Evolutionary conservation across 768 basidiomycete genomes (phyloP).

Genomic region (Trametes cinnabarina): DNA sequence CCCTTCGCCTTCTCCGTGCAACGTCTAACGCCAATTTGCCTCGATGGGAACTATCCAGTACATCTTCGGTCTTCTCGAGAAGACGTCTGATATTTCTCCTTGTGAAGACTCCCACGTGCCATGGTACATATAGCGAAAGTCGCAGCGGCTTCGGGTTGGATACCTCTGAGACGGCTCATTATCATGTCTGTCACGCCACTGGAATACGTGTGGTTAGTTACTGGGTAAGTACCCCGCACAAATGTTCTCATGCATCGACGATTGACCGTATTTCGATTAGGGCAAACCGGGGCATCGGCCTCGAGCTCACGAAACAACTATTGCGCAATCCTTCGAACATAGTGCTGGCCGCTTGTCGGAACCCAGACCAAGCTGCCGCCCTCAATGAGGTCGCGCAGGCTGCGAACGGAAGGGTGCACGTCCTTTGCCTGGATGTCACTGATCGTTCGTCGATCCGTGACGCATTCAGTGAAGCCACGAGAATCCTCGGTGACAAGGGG

Average conservation of each 20-base stretch:
- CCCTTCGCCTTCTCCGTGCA: background rate
- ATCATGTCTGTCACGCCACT: background rate
- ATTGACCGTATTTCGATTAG: background rate
- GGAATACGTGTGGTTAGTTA: background rate
- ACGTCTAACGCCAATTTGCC: background rate
- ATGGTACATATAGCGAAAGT: background rate
- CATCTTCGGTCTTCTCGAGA: too few species aligned
- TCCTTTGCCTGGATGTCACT: constrained; percentile 33
- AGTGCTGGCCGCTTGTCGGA: constrained; percentile 32
- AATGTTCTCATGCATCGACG: background rate
- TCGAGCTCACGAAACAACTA: constrained; percentile 29
- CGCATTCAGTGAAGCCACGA: constrained; percentile 22
- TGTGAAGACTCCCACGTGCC: too few species aligned
- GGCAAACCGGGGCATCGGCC: constrained; percentile 29
- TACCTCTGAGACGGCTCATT: background rate
- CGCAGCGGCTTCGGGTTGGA: background rate
- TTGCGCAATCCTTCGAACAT: constrained; percentile 20
- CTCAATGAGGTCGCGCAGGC: constrained; percentile 21
- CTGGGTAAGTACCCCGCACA: background rate
- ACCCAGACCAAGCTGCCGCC: constrained; percentile 21
- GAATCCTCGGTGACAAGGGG: constrained; percentile 29
- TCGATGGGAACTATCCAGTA: too few species aligned
- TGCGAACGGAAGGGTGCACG: constrained; percentile 31
- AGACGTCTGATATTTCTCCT: too few species aligned
- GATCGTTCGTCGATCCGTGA: constrained; percentile 27